Percentiles rank a stretch among this genome's conserved stretches.
These are phyloP conservation scores for Aspergillus vadensis DNA, from an alignment of 2,329 filamentous ascomycete genomes.

Conservation along the genomic window DNA sequence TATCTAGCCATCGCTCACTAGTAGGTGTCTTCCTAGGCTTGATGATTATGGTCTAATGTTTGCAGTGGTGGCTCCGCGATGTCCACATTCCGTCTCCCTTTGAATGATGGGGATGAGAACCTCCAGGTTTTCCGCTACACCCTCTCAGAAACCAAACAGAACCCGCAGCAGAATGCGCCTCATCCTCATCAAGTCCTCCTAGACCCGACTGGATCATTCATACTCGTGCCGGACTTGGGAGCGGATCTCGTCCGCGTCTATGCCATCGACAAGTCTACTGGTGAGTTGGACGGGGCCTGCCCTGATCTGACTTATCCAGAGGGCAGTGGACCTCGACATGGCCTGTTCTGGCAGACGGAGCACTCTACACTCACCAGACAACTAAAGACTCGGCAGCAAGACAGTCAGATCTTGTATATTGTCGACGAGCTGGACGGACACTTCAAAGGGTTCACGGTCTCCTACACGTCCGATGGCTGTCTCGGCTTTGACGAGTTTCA, in stretches of 20 bases:
- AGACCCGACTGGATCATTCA: conserved; percentile 65
- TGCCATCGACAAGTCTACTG: conserved; percentile 49
- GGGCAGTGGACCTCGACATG: conserved; percentile 67
- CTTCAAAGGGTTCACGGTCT: conserved; percentile 50
- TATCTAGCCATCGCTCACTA: conserved; percentile 43
- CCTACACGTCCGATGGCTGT: conserved; percentile 33
- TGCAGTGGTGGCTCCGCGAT: conserved; percentile 34
- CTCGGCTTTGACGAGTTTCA: conserved; percentile 28
- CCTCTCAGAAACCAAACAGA: conserved; percentile 33
- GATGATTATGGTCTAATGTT: conserved; percentile 2
- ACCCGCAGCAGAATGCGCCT: conserved; percentile 54
- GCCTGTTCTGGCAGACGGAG: conserved; percentile 53
- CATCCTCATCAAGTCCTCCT: conserved; percentile 67
- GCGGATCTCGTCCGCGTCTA: conserved; percentile 65
- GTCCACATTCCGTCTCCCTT: conserved; percentile 36
- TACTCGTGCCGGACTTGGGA: conserved; percentile 68
- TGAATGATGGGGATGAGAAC: conserved; percentile 13
- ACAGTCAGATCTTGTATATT: conserved; percentile 41
- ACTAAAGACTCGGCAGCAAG: conserved; percentile 11
- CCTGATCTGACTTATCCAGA: conserved; percentile 46
- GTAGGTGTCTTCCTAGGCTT: conserved; percentile 24
- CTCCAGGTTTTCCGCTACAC: conserved; percentile 49
- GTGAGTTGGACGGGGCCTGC: conserved; percentile 47
- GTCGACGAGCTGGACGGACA: conserved; percentile 62
- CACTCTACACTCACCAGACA: not conserved